Conservation (phyloP, 2,329 filamentous ascomycete genomes). For the Cryphonectria parasitica region DNA sequence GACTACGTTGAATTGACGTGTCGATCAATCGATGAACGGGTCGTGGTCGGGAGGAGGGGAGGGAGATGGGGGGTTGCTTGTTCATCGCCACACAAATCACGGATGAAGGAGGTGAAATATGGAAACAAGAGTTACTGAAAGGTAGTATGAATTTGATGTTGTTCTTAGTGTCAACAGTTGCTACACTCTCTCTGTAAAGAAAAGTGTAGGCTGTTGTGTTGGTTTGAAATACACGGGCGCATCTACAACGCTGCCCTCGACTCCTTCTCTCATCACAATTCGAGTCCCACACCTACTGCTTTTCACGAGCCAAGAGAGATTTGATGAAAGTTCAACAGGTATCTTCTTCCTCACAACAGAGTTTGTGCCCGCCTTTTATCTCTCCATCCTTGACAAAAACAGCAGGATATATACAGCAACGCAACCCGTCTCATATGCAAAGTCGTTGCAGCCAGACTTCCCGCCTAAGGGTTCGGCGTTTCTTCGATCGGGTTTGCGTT, state of each 20-base stretch:
- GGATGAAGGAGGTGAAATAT: background rate
- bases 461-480: background rate
- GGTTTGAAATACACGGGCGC: background rate
- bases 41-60: background rate
- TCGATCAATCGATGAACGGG: background rate
- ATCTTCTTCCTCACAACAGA: slow-evolving; percentile 18
- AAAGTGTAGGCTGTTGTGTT: background rate
- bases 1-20: background rate
- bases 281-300: background rate
- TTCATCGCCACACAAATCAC: background rate
- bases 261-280: background rate
- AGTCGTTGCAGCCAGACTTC: background rate
- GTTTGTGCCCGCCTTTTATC: background rate
- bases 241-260: background rate
- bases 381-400: background rate
- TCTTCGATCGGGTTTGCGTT: background rate
- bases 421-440: slow-evolving; percentile 5
- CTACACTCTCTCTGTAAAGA: background rate
- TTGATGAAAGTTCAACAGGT: slow-evolving; percentile 9
- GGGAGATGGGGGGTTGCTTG: too few relatives aligned
- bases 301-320: background rate
- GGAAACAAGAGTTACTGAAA: background rate
- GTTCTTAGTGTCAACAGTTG: background rate
- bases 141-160: background rate
- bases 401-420: slow-evolving; percentile 6